Base-by-base conservation (phyloP, 805 yeast genomes). In the Aciculoconidium aculeatum region DNA sequence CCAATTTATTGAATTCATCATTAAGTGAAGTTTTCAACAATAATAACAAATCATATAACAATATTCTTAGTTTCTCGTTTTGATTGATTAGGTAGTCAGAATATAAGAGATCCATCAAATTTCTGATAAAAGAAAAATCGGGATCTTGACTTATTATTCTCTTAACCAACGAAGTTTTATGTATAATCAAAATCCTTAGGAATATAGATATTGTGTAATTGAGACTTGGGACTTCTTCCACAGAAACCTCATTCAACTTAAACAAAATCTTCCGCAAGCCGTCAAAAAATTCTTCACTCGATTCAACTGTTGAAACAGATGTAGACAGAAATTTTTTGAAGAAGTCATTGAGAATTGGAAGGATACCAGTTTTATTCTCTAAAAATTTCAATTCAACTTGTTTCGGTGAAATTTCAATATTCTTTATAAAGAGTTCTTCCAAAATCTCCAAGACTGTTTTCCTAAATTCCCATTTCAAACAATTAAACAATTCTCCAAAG, bases 41-140 rank as follows among this genome's bases (percentile, higher is more conserved):
- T 7, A 75, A 52, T 19, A 78, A 52, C 32, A 77, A 63, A 44
- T 78, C 85, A 45, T 77, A 75, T 1, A 77, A 53, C 37, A 77
- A 50, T 28, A 77, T 76, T 38, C 67, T 67, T 29, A 77, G 46
- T 37, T 70, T 75, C 15, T 67, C 69, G 38, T 70, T 54, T 43
- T 25, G 42, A 6, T 31, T 14, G 6, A 34, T 18, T 15, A 77
- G 57, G 17, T 65, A 55, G 4, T 56, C 45, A 7, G 72, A 61
- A 25, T 66, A 60, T 35, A 74, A 57, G 10, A 78, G 40, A 7
- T 55, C 53, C 7, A 70, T 61, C 44, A 77, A 50, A 35, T 67
- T 67, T 37, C 62, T 58, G 35, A 75, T 45, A 30, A 77, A 71
- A 32, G 71, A 71, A 23, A 67, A 66, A 53, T 47, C 50, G 47